Conservation (phyloP, 805 yeast genomes). For the Candida saitoana region DNA sequence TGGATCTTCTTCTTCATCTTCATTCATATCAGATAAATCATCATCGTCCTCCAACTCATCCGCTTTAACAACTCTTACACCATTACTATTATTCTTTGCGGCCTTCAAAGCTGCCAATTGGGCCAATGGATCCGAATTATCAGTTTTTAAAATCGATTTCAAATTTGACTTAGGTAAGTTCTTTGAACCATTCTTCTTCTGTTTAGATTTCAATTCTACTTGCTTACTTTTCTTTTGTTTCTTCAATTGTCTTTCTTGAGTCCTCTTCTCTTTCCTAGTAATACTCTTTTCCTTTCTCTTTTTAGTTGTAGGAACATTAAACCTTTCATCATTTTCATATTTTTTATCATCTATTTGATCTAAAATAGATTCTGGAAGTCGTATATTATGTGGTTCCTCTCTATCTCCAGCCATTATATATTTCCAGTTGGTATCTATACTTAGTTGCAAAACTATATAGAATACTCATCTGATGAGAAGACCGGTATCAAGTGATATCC, state of each 20-base stretch:
- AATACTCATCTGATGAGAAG: background rate
- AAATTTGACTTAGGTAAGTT: background rate
- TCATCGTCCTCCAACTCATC: conserved; percentile 25
- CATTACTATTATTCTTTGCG: conserved; percentile 5
- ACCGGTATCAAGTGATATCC: background rate
- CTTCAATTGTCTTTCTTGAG: conserved; percentile 29
- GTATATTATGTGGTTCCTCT: conserved; percentile 41
- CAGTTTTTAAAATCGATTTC: conserved; percentile 13
- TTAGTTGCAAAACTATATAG: conserved; percentile 4
- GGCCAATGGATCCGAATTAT: conserved; percentile 18
- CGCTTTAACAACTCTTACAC: conserved; percentile 22
- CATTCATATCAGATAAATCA: conserved; percentile 12
- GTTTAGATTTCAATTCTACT: conserved; percentile 9
- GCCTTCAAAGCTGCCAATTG: conserved; percentile 14
- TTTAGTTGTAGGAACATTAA: conserved; percentile 11
- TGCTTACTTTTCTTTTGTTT: conserved; percentile 24
- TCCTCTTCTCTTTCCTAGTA: conserved; percentile 32
- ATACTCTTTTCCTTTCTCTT: conserved; percentile 21
- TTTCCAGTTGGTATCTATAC: background rate
- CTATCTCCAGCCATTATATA: conserved; percentile 4
- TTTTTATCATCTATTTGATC: conserved; percentile 49
- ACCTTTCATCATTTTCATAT: conserved; percentile 16
- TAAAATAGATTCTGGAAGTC: conserved; percentile 51
- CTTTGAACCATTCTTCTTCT: conserved; percentile 3
- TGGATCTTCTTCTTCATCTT: conserved; percentile 20